phyloP scores from a whole-genome alignment of 441 rosid genomes.

The Brassica hybrid region DNA sequence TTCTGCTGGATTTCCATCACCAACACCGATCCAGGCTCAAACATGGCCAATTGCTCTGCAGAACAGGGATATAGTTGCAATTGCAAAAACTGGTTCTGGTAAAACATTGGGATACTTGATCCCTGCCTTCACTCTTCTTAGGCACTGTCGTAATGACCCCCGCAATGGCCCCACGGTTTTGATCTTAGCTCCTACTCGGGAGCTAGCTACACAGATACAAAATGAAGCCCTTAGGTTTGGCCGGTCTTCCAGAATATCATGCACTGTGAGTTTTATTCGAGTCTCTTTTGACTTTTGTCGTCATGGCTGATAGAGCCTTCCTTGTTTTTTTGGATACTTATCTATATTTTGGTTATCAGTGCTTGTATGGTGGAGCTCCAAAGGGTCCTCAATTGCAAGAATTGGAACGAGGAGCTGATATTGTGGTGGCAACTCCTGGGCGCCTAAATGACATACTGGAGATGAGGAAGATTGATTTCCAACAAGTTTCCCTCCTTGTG shows the following conservation, averaged over 20 bases:
- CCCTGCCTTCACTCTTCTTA: constrained; percentile 86
- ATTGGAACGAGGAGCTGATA: constrained; percentile 87
- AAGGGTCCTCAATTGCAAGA: constrained; percentile 88
- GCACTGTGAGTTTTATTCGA: constrained; percentile 69
- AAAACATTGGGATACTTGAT: constrained; percentile 95
- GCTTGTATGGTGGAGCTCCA: constrained; percentile 98
- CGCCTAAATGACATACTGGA: constrained; percentile 94
- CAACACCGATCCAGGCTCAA: constrained; percentile 99
- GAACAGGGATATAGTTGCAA: constrained; percentile 88
- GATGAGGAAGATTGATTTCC: constrained; percentile 76
- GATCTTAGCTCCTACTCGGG: constrained; percentile 95
- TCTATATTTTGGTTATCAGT: constrained; percentile 54
- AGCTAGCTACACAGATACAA: constrained; percentile 97
- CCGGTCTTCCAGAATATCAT: constrained; percentile 77
- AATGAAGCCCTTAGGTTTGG: constrained; percentile 88
- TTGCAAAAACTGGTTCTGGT: constrained; percentile 99
- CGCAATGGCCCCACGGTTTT: constrained; percentile 88
- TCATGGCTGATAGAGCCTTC: neutral
- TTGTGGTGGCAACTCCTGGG: constrained; percentile 99
- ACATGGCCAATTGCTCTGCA: constrained; percentile 97
- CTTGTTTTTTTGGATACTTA: constrained; percentile 2
- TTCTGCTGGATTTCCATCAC: constrained; percentile 83
- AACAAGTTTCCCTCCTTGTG: constrained; percentile 87
- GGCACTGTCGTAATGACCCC: constrained; percentile 67
- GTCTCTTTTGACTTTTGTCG: constrained; percentile 7